These are phyloP conservation scores for Didymella sp. DNA, from an alignment of 2,329 filamentous ascomycete species.

Conservation along the genomic window DNA sequence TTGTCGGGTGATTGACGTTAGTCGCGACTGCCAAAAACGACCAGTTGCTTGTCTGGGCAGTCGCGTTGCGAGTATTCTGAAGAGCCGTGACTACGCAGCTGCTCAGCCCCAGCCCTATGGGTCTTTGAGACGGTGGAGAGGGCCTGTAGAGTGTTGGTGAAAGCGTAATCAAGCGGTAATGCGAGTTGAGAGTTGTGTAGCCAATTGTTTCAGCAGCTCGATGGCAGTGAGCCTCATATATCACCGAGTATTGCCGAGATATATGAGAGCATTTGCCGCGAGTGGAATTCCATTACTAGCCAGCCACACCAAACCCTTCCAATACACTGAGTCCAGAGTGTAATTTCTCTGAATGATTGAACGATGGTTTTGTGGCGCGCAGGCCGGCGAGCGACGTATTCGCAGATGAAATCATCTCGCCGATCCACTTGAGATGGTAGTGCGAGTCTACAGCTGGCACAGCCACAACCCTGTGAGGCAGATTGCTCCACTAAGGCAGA, in stretches of 20 bases:
- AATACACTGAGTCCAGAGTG: not conserved
- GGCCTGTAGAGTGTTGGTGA: not conserved
- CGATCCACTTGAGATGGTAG: not conserved
- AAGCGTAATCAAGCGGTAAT: constrained; percentile 5
- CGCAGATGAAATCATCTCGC: constrained; percentile 18
- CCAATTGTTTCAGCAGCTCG: constrained; percentile 1
- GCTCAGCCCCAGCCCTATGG: constrained; percentile 20
- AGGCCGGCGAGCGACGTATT: constrained; percentile 19
- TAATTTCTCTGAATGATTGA: constrained; percentile 2
- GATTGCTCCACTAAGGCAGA: constrained; percentile 31
- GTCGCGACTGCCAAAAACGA: constrained; percentile 1
- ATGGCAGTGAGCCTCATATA: not conserved
- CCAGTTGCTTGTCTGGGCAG: constrained; percentile 13
- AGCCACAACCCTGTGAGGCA: constrained; percentile 37
- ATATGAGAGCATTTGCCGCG: not conserved
- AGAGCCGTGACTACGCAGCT: constrained; percentile 9
- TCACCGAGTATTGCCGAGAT: constrained; percentile 6
- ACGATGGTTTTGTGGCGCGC: constrained; percentile 15
- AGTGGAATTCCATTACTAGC: not conserved
- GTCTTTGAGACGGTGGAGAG: not conserved
- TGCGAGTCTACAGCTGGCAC: constrained; percentile 23
- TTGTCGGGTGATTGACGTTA: constrained; percentile 6
- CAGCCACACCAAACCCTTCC: not conserved
- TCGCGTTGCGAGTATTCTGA: constrained; percentile 10
- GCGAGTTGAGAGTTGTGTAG: not conserved